Evolutionary conservation across 75 land plant genomes (phyloP), one percentile per base, ranked within the genome.

Genomic region (Selaginella moellendorffii): DNA sequence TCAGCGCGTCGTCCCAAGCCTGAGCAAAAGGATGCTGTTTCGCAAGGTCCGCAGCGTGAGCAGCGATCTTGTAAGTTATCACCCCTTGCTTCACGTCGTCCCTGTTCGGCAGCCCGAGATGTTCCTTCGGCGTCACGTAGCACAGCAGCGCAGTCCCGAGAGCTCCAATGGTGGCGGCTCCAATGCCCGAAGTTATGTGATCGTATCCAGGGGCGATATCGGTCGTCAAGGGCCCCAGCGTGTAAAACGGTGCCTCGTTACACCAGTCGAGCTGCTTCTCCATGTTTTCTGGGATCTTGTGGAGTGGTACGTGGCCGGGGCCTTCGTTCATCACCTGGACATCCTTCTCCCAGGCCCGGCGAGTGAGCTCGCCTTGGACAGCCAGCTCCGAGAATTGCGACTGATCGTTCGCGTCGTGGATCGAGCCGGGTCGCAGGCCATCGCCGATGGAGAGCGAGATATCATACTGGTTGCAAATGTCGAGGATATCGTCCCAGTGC

Each of bases 281-380:
- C 98, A 93, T 93, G 66, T 88, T 93, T 63, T 88, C 98, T 17
- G 98, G 98, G 29, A 93, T 93, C 72, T 93, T 93, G 59, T 93
- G 98, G 79, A 93, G 67, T 23, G 96, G 98, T 52, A 93, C 79
- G 53, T 93, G 98, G 2, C 98, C 96, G 59, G 98, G 98, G 5
- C 98, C 98, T 73, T 93, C 98, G 74, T 93, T 93, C 98, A 93
- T 93, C 12, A 93, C 96, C 83, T 93, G 96, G 2, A 93, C 98
- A 76, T 93, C 98, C 67, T 93, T 93, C 75, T 85, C 96, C 98
- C 98, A 93, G 14, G 98, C 98, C 59, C 90, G 81, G 5, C 98
- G 81, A 14, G 98, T 93, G 42, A 93, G 85, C 65, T 88, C 98
- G 61, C 71, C 71, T 73, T 93, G 98, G 17, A 88, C 85, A 54